phyloP scores from a whole-genome alignment of 169 alveolate genomes.

The Theileria parva region DNA sequence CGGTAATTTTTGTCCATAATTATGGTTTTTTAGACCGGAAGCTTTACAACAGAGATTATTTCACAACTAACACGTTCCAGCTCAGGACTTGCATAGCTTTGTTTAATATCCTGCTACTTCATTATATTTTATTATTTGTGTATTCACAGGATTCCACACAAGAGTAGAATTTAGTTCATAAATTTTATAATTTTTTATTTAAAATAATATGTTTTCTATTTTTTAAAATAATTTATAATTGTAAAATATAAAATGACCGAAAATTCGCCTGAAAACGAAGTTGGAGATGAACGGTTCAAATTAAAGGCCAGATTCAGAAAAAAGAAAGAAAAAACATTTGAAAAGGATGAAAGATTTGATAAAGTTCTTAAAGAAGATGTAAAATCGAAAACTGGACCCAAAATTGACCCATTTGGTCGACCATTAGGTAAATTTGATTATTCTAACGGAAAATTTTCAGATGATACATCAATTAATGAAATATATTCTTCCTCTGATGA shows the following conservation, averaged over 20 bases:
- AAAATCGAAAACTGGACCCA: constrained; percentile 21
- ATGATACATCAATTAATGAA: constrained; percentile 40
- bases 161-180: background rate
- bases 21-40: constrained; percentile 3
- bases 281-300: constrained; percentile 43
- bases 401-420: constrained; percentile 69
- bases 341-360: constrained; percentile 49
- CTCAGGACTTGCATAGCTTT: constrained; percentile 1
- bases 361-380: constrained; percentile 43
- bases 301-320: constrained; percentile 59
- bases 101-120: background rate
- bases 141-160: background rate
- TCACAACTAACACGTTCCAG: constrained; percentile 1
- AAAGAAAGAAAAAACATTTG: constrained; percentile 20
- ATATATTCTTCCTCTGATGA: constrained; percentile 44
- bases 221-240: background rate
- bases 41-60: constrained; percentile 16
- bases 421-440: constrained; percentile 40
- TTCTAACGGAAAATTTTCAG: constrained; percentile 8
- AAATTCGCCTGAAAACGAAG: background rate
- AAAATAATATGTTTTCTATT: background rate
- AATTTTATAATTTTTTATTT: background rate
- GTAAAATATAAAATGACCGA: background rate
- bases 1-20: constrained; percentile 15
- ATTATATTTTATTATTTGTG: background rate